Percentiles rank a stretch among this genome's conserved stretches.
phyloP scores from a whole-genome alignment of 129 eudicot genomes.

The Cynara cardunculus region DNA sequence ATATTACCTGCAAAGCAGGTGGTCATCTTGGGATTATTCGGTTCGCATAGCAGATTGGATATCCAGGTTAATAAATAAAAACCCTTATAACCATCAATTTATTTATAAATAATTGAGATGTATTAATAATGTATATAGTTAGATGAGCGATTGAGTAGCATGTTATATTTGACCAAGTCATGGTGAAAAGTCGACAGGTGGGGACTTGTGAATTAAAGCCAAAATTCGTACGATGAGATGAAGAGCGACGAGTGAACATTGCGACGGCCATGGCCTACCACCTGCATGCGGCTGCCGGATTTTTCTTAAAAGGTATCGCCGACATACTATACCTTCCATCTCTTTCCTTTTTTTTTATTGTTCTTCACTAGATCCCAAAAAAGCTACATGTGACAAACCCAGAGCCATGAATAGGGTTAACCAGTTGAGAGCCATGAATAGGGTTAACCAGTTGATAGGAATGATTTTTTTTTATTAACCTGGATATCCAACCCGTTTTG shows the following conservation, averaged over 20 bases:
- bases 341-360: not conserved
- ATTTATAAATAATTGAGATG: no score
- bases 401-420: not conserved
- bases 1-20: no score
- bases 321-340: constrained; percentile 4
- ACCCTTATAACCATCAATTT: no score
- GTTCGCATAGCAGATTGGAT: no score
- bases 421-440: not conserved
- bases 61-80: no score
- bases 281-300: constrained; percentile 21
- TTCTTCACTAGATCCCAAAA: not conserved
- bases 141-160: constrained; percentile 20
- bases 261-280: constrained; percentile 21
- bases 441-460: no score
- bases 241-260: not conserved
- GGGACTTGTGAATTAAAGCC: constrained; percentile 7
- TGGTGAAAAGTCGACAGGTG: constrained; percentile 8
- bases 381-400: not conserved
- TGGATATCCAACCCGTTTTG: no score
- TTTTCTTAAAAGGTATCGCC: constrained; percentile 16
- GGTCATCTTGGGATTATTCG: no score
- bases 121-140: no score
- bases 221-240: constrained; percentile 27
- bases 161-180: constrained; percentile 27
- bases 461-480: no score